Percentiles rank a stretch among this genome's conserved stretches.
These are phyloP conservation scores for Hyaloscypha variabilis DNA, from an alignment of 495 filamentous ascomycete genomes.

Conservation along the genomic window DNA sequence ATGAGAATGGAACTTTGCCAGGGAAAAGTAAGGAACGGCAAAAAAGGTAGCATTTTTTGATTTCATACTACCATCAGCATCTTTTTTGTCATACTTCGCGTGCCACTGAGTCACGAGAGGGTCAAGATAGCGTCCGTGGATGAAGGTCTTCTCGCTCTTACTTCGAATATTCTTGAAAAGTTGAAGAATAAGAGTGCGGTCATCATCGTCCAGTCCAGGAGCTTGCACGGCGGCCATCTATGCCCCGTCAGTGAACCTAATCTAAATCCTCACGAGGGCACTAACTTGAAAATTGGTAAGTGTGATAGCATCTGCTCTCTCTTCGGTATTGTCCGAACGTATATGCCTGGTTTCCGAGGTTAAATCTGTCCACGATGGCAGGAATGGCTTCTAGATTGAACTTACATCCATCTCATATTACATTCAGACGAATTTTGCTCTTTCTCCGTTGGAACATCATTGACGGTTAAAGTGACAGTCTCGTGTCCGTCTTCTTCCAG, in stretches of 20 bases:
- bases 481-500: background rate
- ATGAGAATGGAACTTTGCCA: background rate
- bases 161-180: background rate
- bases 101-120: background rate
- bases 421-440: background rate
- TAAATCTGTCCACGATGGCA: background rate
- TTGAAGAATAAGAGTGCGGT: background rate
- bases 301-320: background rate
- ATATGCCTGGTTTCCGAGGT: background rate
- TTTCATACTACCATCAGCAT: background rate
- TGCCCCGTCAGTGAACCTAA: background rate
- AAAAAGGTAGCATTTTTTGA: slow-evolving; percentile 1
- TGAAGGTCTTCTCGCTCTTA: background rate
- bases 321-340: background rate
- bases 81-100: background rate
- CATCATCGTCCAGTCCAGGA: background rate
- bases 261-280: background rate
- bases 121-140: background rate
- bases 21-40: background rate
- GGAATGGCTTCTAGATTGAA: background rate
- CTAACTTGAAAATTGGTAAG: background rate
- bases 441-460: background rate
- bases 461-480: background rate
- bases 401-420: slow-evolving; percentile 1
- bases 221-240: background rate